Conservation (phyloP, 2,329 filamentous ascomycete species). For the Orbilia brochopaga region DNA sequence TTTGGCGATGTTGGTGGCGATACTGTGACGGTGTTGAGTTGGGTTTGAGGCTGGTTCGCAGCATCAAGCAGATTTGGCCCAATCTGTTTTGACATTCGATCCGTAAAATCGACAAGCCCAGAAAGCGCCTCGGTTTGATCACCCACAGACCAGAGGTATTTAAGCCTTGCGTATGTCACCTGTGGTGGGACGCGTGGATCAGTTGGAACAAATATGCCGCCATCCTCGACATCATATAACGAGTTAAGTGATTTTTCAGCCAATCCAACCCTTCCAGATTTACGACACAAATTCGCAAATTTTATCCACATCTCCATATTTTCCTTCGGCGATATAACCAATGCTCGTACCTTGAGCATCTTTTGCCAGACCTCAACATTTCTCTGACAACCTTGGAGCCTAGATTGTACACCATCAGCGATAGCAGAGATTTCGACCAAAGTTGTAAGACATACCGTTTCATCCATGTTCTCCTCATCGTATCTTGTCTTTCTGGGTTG, state of each 20-base stretch:
- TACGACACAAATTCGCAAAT: slow-evolving; percentile 96
- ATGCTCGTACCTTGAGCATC: slow-evolving; percentile 90
- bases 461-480: slow-evolving; percentile 94
- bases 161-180: slow-evolving; percentile 94
- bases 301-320: slow-evolving; percentile 99
- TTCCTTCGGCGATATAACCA: slow-evolving; percentile 89
- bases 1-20: slow-evolving; percentile 51
- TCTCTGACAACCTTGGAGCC: slow-evolving; percentile 86
- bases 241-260: slow-evolving; percentile 94
- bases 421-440: not conserved
- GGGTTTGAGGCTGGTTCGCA: slow-evolving; percentile 20
- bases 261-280: slow-evolving; percentile 89
- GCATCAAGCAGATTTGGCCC: slow-evolving; percentile 50
- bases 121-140: slow-evolving; percentile 68
- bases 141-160: slow-evolving; percentile 91
- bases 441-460: slow-evolving; percentile 64
- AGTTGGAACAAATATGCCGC: slow-evolving; percentile 58
- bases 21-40: slow-evolving; percentile 22
- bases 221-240: slow-evolving; percentile 74
- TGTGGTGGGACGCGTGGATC: slow-evolving; percentile 69
- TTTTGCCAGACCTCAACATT: slow-evolving; percentile 99
- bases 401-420: slow-evolving; percentile 7
- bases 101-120: slow-evolving; percentile 68
- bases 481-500: slow-evolving; percentile 83
- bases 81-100: slow-evolving; percentile 67